Base-by-base conservation (phyloP, 2,329 filamentous ascomycete genomes). In the Verticillium dahliae region DNA sequence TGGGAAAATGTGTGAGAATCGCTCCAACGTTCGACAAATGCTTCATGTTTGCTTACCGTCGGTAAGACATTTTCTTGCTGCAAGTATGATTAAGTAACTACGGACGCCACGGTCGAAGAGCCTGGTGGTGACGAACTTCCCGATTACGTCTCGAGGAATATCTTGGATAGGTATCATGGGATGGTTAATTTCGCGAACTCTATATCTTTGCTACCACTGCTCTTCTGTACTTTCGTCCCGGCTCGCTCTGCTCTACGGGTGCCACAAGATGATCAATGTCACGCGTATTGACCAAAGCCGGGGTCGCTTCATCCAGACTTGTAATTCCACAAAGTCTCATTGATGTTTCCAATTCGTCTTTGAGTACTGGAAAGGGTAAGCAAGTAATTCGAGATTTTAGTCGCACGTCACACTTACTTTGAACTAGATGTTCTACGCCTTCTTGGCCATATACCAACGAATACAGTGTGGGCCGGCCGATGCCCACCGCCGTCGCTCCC, bases 311-410 rank as follows among this genome's bases (percentile, higher is more conserved):
- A 1, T 70, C 67, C 1, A 73, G 55, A 31, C 69, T 70, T 0
- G 70, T 73, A 1, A 72, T 62, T 1, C 72, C 72, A 0, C 67
- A 67, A 0, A 73, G 66, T 11, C 71, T 67, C 87, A 90, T 90
- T 1, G 85, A 85, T 1, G 83, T 87, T 66, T 86, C 81, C 3
- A 90, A 71, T 69, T 90, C 87, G 63, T 89, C 86, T 60, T 77
- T 77, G 14, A 85, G 65, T 18, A 82, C 79, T 81, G 37, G 0
- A 34, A 3, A n/a, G 11, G 6, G 37, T 62, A n/a, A 52, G 45
- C 6, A 27, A 52, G 63, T 6, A 9, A 2, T 14, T 57, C 34
- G 15, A 70, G 68, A 64, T 37, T 18, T 33, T 33, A 35, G 31
- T 4, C 59, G 56, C 59, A 18, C 6, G 3, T n/a, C 10, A 10